Conservation (phyloP, 1,284 basidiomycete genomes). For the Inonotus hispidus region DNA sequence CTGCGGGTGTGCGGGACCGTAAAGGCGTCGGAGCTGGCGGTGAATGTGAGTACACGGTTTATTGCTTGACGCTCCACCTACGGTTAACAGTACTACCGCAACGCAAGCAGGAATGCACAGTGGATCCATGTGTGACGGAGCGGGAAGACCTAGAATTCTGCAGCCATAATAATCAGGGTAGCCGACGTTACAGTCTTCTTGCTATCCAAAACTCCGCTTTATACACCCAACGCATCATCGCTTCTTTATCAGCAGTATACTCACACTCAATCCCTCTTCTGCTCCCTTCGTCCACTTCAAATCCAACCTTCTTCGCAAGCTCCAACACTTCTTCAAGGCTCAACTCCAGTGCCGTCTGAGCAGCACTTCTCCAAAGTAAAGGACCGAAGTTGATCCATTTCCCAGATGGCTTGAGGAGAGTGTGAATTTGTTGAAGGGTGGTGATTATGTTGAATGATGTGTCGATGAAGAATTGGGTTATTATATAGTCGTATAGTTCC, state of each 20-base stretch:
- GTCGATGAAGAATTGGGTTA: slow-evolving; percentile 69
- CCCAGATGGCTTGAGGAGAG: slow-evolving; percentile 50
- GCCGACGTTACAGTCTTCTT: slow-evolving; percentile 28
- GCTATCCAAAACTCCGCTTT: slow-evolving; percentile 63
- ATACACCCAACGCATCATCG: slow-evolving; percentile 67
- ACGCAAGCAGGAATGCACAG: too few species aligned
- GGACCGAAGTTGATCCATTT: slow-evolving; percentile 67
- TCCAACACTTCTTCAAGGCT: slow-evolving; percentile 54
- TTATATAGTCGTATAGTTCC: slow-evolving; percentile 46
- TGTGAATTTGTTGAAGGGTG: slow-evolving; percentile 47
- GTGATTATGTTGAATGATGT: slow-evolving; percentile 55
- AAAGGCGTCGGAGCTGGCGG: too few species aligned
- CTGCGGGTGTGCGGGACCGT: too few species aligned
- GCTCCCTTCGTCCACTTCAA: slow-evolving; percentile 26
- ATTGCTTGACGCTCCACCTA: too few species aligned
- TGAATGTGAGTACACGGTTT: too few species aligned
- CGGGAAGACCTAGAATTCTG: too few species aligned
- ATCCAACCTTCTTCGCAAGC: slow-evolving; percentile 46
- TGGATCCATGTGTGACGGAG: too few species aligned
- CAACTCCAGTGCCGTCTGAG: slow-evolving; percentile 50
- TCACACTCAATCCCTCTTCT: slow-evolving; percentile 48
- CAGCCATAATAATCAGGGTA: too few species aligned
- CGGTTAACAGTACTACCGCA: too few species aligned
- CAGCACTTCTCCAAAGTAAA: slow-evolving; percentile 54
- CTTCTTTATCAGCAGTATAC: slow-evolving; percentile 54